phyloP scores from a whole-genome alignment of 768 basidiomycete species.

The Termitomyces heimii region DNA sequence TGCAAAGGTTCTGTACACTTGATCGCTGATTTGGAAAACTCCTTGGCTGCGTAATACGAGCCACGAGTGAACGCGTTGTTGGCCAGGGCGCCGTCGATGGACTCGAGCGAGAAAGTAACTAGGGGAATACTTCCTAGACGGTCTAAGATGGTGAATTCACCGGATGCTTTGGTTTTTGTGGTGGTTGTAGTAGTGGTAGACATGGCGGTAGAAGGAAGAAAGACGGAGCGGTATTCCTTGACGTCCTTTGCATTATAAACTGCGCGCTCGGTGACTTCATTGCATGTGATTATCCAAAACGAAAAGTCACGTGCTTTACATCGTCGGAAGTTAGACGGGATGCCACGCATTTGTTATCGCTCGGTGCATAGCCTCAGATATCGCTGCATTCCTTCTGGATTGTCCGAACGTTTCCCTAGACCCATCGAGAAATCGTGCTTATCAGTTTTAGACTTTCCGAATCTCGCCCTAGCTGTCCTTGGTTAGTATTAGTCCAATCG shows the following conservation, averaged over 20 bases:
- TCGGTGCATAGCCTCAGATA: neutral
- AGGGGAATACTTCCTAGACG: constrained; percentile 74
- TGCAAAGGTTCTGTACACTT: constrained; percentile 63
- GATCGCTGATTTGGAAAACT: constrained; percentile 52
- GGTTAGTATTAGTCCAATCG: no score
- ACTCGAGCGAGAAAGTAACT: constrained; percentile 55
- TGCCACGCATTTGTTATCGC: neutral
- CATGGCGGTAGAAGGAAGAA: constrained; percentile 10
- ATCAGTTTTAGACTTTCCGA: neutral
- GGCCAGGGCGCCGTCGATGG: constrained; percentile 53
- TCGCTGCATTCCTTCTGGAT: neutral
- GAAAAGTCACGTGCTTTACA: neutral
- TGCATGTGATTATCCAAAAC: constrained; percentile 2
- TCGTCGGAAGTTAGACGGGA: neutral
- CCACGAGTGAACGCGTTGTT: constrained; percentile 56
- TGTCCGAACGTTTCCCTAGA: neutral
- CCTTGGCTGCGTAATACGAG: constrained; percentile 62
- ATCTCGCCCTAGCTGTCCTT: no score
- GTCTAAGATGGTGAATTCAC: constrained; percentile 54
- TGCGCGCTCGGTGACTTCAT: constrained; percentile 4
- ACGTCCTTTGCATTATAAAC: constrained; percentile 2
- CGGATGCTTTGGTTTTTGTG: constrained; percentile 23
- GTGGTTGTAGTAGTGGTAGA: constrained; percentile 20
- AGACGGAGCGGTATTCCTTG: constrained; percentile 10
- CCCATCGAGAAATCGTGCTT: neutral